These are phyloP conservation scores for Pseudonitzschia pungens DNA, from an alignment of 108 stramenopile genomes.

Conservation along the genomic window DNA sequence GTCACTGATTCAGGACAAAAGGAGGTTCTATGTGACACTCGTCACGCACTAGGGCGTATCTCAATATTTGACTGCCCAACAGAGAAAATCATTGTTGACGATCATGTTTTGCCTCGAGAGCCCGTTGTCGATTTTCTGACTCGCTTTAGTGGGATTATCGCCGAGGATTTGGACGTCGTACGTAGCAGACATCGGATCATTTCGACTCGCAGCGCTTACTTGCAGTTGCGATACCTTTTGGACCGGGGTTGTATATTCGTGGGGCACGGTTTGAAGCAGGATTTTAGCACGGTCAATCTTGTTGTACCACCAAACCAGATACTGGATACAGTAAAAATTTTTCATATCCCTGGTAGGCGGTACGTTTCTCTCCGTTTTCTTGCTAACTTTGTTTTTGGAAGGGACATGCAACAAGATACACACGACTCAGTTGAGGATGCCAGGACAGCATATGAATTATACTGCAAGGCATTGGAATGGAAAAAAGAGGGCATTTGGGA, in stretches of 20 bases:
- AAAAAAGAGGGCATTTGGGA: constrained; percentile 65
- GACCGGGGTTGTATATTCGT: constrained; percentile 87
- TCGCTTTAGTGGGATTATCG: constrained; percentile 89
- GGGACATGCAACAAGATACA: constrained; percentile 92
- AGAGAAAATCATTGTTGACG: constrained; percentile 79
- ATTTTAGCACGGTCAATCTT: constrained; percentile 88
- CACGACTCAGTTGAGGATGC: constrained; percentile 98
- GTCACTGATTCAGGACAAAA: constrained; percentile 76
- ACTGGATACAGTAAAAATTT: constrained; percentile 94
- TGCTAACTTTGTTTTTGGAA: constrained; percentile 78
- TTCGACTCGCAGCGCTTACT: constrained; percentile 78
- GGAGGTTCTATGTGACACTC: constrained; percentile 69
- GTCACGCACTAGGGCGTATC: constrained; percentile 87
- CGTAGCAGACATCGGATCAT: constrained; percentile 84
- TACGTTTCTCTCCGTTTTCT: constrained; percentile 92
- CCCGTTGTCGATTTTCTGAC: constrained; percentile 94
- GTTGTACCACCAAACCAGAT: constrained; percentile 88
- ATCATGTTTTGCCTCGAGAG: constrained; percentile 90
- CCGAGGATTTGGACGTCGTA: constrained; percentile 86
- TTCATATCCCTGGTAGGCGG: constrained; percentile 75
- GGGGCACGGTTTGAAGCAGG: constrained; percentile 86
- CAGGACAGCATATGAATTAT: constrained; percentile 70
- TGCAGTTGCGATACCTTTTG: constrained; percentile 89
- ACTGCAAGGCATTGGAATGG: constrained; percentile 59
- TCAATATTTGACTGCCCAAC: constrained; percentile 79